phyloP scores from a whole-genome alignment of 495 filamentous ascomycete genomes.

The Lasiosphaeria ovina region DNA sequence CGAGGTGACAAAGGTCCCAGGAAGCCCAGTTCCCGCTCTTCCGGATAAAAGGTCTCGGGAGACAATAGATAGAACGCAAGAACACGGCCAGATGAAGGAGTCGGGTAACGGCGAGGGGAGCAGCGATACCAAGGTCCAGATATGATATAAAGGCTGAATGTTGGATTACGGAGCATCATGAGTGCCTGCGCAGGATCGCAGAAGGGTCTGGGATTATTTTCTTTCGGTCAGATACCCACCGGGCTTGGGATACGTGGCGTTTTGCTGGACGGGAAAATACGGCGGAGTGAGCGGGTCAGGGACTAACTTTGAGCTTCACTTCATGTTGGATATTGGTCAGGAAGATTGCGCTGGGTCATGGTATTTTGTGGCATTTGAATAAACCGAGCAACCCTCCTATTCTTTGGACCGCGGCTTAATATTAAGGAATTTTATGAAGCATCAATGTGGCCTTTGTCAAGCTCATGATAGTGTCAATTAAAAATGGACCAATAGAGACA shows the following conservation, averaged over 20 bases:
- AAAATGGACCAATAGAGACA: no score
- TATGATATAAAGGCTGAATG: background rate
- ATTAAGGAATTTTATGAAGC: no score
- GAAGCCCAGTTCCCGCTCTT: slow-evolving; percentile 9
- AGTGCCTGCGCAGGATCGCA: background rate
- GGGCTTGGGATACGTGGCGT: background rate
- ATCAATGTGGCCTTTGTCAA: no score
- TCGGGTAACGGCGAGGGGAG: background rate
- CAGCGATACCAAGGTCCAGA: background rate
- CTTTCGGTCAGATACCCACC: background rate
- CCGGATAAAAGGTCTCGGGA: background rate
- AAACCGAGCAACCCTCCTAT: no score
- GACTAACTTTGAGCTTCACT: no score
- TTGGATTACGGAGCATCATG: background rate
- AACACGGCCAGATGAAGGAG: background rate
- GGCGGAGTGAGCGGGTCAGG: no score
- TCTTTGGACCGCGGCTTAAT: no score
- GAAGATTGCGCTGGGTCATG: no score
- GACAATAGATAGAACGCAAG: background rate
- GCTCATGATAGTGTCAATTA: no score
- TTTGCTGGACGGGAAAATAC: background rate
- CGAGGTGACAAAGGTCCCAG: slow-evolving; percentile 11
- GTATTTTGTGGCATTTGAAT: no score
- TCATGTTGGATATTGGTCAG: no score
- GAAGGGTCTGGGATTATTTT: background rate